Conservation (phyloP, 2,329 filamentous ascomycete genomes). For the Colletotrichum sp. region DNA sequence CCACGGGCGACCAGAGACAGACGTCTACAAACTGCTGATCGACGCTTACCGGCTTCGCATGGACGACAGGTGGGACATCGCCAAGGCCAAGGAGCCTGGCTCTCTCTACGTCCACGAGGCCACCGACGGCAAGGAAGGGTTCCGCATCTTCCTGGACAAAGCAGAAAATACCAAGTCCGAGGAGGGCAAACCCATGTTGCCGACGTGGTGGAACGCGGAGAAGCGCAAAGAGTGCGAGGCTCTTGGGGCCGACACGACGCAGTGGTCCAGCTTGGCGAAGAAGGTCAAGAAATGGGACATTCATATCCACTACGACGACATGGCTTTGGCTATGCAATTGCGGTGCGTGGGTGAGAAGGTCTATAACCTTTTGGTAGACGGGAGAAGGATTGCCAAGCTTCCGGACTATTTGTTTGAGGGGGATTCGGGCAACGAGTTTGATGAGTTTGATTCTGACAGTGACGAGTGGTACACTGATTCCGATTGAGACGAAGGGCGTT, state of each 20-base stretch:
- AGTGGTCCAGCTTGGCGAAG: constrained; percentile 33
- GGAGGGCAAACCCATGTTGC: constrained; percentile 36
- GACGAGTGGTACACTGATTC: not conserved
- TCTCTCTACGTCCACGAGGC: constrained; percentile 22
- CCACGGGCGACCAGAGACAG: constrained; percentile 44
- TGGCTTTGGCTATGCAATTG: constrained; percentile 52
- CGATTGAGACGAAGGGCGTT: not conserved
- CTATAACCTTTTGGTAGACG: constrained; percentile 19
- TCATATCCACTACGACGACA: constrained; percentile 46
- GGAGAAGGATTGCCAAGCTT: not conserved
- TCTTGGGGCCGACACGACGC: constrained; percentile 31
- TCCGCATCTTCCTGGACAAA: constrained; percentile 39
- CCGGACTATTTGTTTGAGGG: not conserved
- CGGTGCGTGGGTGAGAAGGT: constrained; percentile 51
- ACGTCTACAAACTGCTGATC: constrained; percentile 50
- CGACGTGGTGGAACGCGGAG: constrained; percentile 47
- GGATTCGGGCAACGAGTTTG: too few relatives aligned
- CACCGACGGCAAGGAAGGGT: constrained; percentile 29
- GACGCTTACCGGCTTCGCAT: constrained; percentile 50
- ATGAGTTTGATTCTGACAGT: not conserved
- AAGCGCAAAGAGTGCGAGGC: constrained; percentile 42
- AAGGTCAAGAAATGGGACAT: constrained; percentile 38
- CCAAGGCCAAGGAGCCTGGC: not conserved
- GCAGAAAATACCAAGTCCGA: not conserved
- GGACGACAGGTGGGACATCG: constrained; percentile 37